Base-by-base conservation (phyloP, 2,329 filamentous ascomycete species). In the Polytolypa hystricis region DNA sequence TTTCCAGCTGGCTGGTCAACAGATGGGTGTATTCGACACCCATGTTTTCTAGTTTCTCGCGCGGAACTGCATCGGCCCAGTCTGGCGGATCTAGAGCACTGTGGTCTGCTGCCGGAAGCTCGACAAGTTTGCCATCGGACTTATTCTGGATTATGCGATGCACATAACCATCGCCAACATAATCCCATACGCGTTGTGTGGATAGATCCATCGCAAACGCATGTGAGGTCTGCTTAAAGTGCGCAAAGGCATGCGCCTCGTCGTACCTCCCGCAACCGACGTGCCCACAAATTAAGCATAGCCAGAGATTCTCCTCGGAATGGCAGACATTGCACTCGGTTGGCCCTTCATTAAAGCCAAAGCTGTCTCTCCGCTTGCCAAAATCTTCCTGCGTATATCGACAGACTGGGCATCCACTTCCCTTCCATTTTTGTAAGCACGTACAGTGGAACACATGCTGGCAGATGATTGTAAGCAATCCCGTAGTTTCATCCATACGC, bases 371-470 rank as follows among this genome's bases (percentile, higher is more conserved):
- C 21, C 50, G 51, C 23, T 56, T 60, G 32, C 55, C 61, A 39
- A 64, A 56, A 38, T 72, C 69, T 31, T 77, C 74, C 50, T 82
- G 77, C 2, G 87, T 93, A 51, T 93, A 94, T 21, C 91, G 77
- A 52, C 91, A 98, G 5, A 98, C 86, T 0, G 91, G 91, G 54
- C 91, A 98, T 4, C 89, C 89, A 17, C 79, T 82, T 4, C 89
- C 87, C 54, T 84, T 84, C 91, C 91, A 98, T 55, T 91, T 96
- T 53, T 94, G 84, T 1, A 98, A 69, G 60, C 91, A 98, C 1
- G 81, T 87, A 55, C 91, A 96, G 57, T 98, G 91, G 55, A 98
- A 98, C 35, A 96, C 85, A 52, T 98, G 91, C 52, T 96, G 89
- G 55, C 91, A 98, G 19, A 93, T 79, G 27, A 96, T 96, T 1